phyloP scores from a whole-genome alignment of 73 alveolate species.

The Tetrahymena elliotti region DNA sequence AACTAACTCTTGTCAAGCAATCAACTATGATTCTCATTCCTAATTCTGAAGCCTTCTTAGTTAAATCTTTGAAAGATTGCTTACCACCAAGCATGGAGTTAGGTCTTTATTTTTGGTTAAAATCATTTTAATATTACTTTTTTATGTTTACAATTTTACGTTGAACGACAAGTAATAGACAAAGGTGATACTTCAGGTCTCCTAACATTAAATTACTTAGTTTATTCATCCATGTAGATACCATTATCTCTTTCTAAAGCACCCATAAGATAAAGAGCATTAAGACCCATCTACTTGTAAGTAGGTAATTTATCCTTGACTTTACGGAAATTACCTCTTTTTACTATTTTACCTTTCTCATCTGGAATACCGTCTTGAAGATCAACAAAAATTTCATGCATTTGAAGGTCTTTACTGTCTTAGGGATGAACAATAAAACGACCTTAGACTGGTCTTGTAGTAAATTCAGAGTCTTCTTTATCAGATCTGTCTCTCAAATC shows the following conservation, averaged over 20 bases:
- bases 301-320: conserved; percentile 68
- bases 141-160: not conserved
- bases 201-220: conserved; percentile 53
- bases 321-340: conserved; percentile 81
- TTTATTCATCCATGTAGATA: conserved; percentile 13
- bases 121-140: not conserved
- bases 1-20: conserved; percentile 85
- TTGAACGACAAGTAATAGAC: conserved; percentile 81
- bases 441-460: conserved; percentile 76
- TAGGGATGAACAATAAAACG: conserved; percentile 88
- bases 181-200: conserved; percentile 84
- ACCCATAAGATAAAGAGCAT: conserved; percentile 89
- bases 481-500: not conserved
- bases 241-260: conserved; percentile 93
- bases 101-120: conserved; percentile 32
- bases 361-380: conserved; percentile 78
- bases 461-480: not conserved
- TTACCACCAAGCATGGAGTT: conserved; percentile 93
- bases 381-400: conserved; percentile 95
- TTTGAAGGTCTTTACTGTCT: conserved; percentile 65
- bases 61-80: conserved; percentile 65
- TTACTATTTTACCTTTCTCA: conserved; percentile 58
- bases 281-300: conserved; percentile 66
- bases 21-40: conserved; percentile 86
- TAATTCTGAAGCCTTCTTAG: conserved; percentile 66